Evolutionary conservation across 192 early-diverging fungal species (phyloP).

Genomic region (Gonapodya sp.): DNA sequence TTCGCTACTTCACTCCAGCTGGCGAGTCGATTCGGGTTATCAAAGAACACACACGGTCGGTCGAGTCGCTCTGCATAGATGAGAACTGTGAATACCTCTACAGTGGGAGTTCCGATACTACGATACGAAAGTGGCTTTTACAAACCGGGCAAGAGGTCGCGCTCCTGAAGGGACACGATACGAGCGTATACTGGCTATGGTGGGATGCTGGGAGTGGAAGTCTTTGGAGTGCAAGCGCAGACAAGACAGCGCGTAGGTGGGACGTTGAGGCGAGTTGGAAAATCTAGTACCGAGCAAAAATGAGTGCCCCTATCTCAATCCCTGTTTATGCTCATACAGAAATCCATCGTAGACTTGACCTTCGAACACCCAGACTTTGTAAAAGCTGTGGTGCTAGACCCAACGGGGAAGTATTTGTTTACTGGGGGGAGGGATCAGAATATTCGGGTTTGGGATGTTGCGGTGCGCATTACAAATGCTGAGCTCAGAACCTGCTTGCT

Average conservation of each 20-base stretch:
- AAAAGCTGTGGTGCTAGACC: constrained; percentile 39
- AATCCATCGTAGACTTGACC: constrained; percentile 56
- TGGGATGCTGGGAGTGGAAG: constrained; percentile 41
- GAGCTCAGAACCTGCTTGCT: neutral
- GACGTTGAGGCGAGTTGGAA: constrained; percentile 59
- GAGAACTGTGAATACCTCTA: constrained; percentile 37
- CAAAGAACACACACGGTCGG: constrained; percentile 36
- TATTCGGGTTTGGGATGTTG: constrained; percentile 78
- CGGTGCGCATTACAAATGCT: constrained; percentile 38
- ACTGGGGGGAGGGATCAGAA: constrained; percentile 80
- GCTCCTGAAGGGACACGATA: constrained; percentile 61
- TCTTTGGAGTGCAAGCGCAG: constrained; percentile 62
- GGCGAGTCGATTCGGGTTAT: constrained; percentile 34
- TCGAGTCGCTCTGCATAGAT: constrained; percentile 39
- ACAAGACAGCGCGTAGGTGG: constrained; percentile 81
- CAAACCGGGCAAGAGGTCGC: constrained; percentile 31
- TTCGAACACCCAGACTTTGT: constrained; percentile 77
- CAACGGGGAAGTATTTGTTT: constrained; percentile 58
- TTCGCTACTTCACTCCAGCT: constrained; percentile 66
- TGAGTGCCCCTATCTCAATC: neutral
- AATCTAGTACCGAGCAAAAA: neutral
- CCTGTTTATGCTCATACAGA: constrained; percentile 28
- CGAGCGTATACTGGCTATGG: constrained; percentile 60
- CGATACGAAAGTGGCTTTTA: constrained; percentile 55
- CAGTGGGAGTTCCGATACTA: constrained; percentile 55